phyloP scores from a whole-genome alignment of 371 early-diverging fungal species.

The Chytridium lagenaria region DNA sequence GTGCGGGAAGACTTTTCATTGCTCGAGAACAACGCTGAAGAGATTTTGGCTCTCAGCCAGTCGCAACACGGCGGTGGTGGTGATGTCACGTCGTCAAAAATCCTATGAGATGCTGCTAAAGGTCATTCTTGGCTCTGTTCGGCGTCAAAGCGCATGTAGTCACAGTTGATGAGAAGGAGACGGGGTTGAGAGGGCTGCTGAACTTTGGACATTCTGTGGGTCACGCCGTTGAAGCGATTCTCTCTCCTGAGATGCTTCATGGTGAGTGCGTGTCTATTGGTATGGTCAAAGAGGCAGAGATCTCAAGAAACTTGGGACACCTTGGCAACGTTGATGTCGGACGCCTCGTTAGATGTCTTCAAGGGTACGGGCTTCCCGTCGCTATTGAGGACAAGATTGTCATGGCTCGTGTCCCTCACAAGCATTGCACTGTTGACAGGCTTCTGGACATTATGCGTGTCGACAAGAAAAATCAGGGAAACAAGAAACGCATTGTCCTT shows the following conservation, averaged over 20 bases:
- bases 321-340: constrained; percentile 88
- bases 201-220: constrained; percentile 98
- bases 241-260: constrained; percentile 89
- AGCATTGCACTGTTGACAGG: constrained; percentile 72
- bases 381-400: constrained; percentile 81
- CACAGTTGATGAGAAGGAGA: constrained; percentile 93
- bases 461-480: constrained; percentile 96
- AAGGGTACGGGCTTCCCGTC: constrained; percentile 87
- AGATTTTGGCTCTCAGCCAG: constrained; percentile 51
- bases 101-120: constrained; percentile 74
- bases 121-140: constrained; percentile 87
- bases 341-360: constrained; percentile 84
- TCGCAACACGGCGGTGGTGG: too few relatives aligned
- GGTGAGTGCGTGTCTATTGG: constrained; percentile 97
- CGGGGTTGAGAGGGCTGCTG: constrained; percentile 91
- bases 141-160: constrained; percentile 94
- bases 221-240: constrained; percentile 94
- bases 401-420: constrained; percentile 54
- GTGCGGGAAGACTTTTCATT: constrained; percentile 83
- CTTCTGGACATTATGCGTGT: constrained; percentile 91
- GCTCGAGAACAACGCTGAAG: constrained; percentile 84
- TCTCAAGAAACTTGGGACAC: constrained; percentile 87
- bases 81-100: too few relatives aligned
- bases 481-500: constrained; percentile 91
- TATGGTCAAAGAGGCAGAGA: constrained; percentile 93